Conservation (phyloP, 1,284 basidiomycete genomes). For the Puccinia novopanici region DNA sequence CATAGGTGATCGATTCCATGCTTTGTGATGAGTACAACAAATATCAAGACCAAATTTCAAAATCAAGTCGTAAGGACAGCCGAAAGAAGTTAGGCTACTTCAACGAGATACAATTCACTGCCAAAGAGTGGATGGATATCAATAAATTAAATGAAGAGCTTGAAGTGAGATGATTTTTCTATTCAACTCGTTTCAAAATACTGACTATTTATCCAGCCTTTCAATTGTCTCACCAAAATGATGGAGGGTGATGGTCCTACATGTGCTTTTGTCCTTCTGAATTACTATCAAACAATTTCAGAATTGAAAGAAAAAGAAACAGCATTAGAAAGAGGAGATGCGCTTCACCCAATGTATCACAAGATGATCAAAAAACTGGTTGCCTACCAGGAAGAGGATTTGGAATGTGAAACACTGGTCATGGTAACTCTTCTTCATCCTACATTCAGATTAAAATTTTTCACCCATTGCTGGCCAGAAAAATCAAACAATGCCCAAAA, state of each 20-base stretch:
- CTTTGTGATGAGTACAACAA: too few relatives aligned
- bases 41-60: not conserved
- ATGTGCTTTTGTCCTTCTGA: too few relatives aligned
- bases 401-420: constrained; percentile 23
- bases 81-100: not conserved
- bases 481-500: not conserved
- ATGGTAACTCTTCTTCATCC: constrained; percentile 3
- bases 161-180: not conserved
- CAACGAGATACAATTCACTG: not conserved
- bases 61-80: not conserved
- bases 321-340: too few relatives aligned
- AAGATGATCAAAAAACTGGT: not conserved
- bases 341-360: constrained; percentile 5
- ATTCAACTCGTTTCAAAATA: not conserved
- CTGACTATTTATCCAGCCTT: not conserved
- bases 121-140: not conserved
- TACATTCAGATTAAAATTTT: not conserved
- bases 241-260: not conserved
- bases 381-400: not conserved
- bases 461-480: not conserved
- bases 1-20: too few relatives aligned
- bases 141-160: not conserved
- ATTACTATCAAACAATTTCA: too few relatives aligned
- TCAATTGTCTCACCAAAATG: not conserved
- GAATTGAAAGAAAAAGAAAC: not conserved